A percentile compares a stretch with the other conserved stretches of the same genome.
These are phyloP conservation scores for Paramyrothecium sp. DNA, from an alignment of 2,329 filamentous ascomycete species.

Conservation along the genomic window DNA sequence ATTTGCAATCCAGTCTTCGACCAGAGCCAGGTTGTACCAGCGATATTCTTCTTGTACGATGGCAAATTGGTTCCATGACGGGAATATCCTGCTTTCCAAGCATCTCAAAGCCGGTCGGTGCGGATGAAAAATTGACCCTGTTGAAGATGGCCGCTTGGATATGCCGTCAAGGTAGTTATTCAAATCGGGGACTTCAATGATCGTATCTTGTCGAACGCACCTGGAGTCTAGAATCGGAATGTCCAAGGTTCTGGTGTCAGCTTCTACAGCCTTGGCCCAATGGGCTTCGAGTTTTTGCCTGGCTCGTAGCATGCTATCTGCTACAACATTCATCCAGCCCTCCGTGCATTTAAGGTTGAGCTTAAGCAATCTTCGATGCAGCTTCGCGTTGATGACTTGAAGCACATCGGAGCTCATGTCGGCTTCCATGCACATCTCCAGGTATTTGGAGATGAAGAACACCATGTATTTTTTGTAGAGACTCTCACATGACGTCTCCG, in stretches of 20 bases:
- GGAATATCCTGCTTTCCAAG: background rate
- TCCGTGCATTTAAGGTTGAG: constrained; percentile 17
- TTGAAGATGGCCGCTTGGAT: background rate
- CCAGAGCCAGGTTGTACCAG: constrained; percentile 24
- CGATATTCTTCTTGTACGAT: background rate
- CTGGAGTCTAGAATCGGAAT: background rate
- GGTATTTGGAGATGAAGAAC: constrained; percentile 36
- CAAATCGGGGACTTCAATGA: background rate
- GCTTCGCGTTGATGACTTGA: constrained; percentile 42
- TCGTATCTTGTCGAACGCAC: background rate
- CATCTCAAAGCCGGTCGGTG: background rate
- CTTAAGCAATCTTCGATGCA: constrained; percentile 41
- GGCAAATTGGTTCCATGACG: background rate
- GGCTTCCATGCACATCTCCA: constrained; percentile 19
- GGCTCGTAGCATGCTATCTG: background rate
- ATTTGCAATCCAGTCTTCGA: constrained; percentile 49
- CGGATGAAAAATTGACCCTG: background rate
- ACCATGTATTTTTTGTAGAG: constrained; percentile 53
- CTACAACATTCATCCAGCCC: constrained; percentile 7
- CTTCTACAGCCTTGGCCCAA: background rate
- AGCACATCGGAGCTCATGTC: constrained; percentile 19
- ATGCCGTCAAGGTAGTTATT: background rate
- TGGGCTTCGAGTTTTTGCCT: background rate
- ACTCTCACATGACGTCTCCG: background rate
- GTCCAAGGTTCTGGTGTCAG: background rate